Base-by-base conservation (phyloP, 164 flowering plant genomes). In the Protea cynaroides region DNA sequence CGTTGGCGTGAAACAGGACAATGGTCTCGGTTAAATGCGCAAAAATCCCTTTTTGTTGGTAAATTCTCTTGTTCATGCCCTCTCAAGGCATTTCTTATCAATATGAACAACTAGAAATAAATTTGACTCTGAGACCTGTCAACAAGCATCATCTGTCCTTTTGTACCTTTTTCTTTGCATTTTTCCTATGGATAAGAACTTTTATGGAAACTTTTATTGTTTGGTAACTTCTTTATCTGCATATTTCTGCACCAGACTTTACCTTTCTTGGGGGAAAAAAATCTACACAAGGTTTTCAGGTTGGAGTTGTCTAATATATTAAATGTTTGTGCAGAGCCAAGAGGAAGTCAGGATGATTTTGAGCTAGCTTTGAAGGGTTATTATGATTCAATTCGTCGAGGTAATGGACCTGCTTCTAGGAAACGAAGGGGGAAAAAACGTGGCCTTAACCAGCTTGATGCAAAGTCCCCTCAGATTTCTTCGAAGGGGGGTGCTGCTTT, bases 1-100 rank as follows among this genome's bases (percentile, higher is more conserved):
- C 92, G 97, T 24, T 94, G 99, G 99, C 70, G 61, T 60, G 84
- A 84, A 78, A 94, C 96, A 55, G 97, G 97, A 59, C 97, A 89
- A 83, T 91, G 93, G 96, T 80, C 90, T 63, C 82, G 81, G 61
- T 66, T 94, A 67, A 80, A 81, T 72, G 84, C 83, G 29, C 82
- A 70, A 57, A 94, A 94, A 67, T n/a, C 85, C 51, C 68, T 94
- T 71, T 94, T 86, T 72, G 76, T 88, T 56, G 98, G 98, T 94
- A 79, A 80, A 79, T 10, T 25, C 65, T 56, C 10, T 12, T 40
- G 46, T 44, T 37, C 4, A 69, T 25, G 44, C 47, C 14, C 13
- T 8, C 46, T 40, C 46, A 40, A 40, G 46, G 3, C 46, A 40
- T 2, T 40, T 40, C 1, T 9, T 40, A 40, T 40, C 12, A 40